These are phyloP conservation scores for Malus sylvestris DNA, from an alignment of 306 rosid genomes.

Conservation along the genomic window DNA sequence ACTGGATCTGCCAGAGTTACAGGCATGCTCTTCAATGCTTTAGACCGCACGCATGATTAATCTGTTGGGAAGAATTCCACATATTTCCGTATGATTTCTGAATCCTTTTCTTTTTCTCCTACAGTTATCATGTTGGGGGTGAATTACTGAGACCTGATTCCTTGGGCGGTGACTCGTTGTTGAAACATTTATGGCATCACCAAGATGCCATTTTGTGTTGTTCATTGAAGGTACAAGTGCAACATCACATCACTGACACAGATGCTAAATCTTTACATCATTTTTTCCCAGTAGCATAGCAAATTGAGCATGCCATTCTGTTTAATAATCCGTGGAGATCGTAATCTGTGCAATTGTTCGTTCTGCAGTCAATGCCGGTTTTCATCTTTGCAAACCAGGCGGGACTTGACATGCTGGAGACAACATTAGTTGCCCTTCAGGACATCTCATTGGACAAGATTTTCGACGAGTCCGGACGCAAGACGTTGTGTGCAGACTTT, in stretches of 20 bases:
- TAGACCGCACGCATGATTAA: not conserved
- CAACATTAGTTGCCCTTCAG: conserved; percentile 83
- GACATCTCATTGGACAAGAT: conserved; percentile 91
- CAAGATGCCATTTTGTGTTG: conserved; percentile 91
- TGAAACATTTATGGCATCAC: conserved; percentile 85
- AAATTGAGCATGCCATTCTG: not conserved
- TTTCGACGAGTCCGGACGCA: conserved; percentile 81
- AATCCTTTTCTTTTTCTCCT: not conserved
- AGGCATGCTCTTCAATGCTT: conserved; percentile 34
- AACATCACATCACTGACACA: not conserved
- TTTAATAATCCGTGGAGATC: not conserved
- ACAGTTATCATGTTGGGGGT: conserved; percentile 62
- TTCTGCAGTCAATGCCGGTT: conserved; percentile 62
- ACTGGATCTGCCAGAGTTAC: conserved; percentile 93
- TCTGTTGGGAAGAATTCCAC: not conserved
- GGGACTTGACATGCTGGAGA: conserved; percentile 96
- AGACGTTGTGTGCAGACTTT: conserved; percentile 63
- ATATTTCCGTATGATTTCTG: not conserved
- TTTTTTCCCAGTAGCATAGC: too few species aligned
- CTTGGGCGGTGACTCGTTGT: conserved; percentile 45
- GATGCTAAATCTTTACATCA: not conserved
- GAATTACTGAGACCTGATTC: conserved; percentile 66
- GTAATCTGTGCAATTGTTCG: not conserved
- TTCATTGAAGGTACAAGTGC: conserved; percentile 53
- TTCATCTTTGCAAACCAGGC: conserved; percentile 90